Evolutionary conservation across 768 basidiomycete genomes (phyloP), one percentile per base, ranked within the genome.

Genomic region (Macrocybe gigantea): DNA sequence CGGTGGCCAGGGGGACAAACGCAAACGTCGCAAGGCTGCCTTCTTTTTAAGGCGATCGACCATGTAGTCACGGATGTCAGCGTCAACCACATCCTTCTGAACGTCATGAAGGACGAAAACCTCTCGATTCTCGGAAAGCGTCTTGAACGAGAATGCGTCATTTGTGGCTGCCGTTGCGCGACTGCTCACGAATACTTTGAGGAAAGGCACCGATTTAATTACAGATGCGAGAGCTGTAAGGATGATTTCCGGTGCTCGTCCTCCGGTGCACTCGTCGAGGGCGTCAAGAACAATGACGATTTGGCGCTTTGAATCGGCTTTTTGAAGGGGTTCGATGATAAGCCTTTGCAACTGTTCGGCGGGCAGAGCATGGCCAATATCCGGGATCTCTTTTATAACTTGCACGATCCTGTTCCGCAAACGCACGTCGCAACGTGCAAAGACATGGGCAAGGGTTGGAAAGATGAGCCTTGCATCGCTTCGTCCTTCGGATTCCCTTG

Each of bases 201-300:
- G 33, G 30, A 57, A 50, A 2, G 58, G 58, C 33, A 60, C 41
- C 1, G 48, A 47, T 15, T 48, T 35, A 29, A 53, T 50, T 34
- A 36, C 41, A 11, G 14, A 14, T 7, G 52, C 48, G n/a, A 60
- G 44, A 7, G 49, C 50, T 0, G 45, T 47, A 2, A 60, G 30
- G 13, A 58, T 50, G 11, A 37, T 50, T 34, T 53, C 45, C 1
- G 53, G 49, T 10, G 56, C 50, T n/a, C 43, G 35, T 1, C 42
- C 47, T 39, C 57, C 53, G 3, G 47, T 45, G 31, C 57, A 59
- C 41, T 58, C 55, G 37, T 58, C 55, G 22, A 65, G 47, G 33
- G 64, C 63, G 33, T 65, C 63, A 10, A 65, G 52, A 7, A 60
- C 47, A 35, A 62, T 55, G 6, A 60, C 41, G n/a, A 56, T 55